Evolutionary conservation across 148 eudicot species (phyloP).

Genomic region (Rhododendron ferrugineum): DNA sequence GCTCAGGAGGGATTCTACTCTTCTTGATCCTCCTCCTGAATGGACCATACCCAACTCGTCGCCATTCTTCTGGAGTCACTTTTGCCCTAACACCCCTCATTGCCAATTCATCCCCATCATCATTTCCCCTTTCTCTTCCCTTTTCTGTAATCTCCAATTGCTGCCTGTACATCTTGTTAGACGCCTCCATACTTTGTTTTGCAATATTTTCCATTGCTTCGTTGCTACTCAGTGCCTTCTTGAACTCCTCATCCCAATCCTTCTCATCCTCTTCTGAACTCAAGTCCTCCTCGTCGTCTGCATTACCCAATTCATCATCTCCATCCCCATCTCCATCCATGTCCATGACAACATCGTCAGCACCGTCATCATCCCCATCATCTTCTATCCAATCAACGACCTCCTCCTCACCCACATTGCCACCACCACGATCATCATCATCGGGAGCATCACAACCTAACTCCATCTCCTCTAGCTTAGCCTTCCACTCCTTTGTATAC

Average conservation of each 20-base stretch:
- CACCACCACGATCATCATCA: constrained; percentile 32
- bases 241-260: constrained; percentile 76
- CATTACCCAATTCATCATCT: constrained; percentile 24
- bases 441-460: constrained; percentile 97
- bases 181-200: constrained; percentile 35
- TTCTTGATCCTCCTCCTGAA: constrained; percentile 61
- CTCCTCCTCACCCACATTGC: constrained; percentile 28
- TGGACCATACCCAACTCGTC: constrained; percentile 54
- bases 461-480: constrained; percentile 88
- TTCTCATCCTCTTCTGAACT: constrained; percentile 54
- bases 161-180: constrained; percentile 40
- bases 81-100: constrained; percentile 54
- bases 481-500: constrained; percentile 95
- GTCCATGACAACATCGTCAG: constrained; percentile 21
- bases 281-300: constrained; percentile 41
- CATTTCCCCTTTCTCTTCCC: constrained; percentile 13
- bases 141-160: constrained; percentile 37
- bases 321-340: constrained; percentile 3
- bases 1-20: constrained; percentile 81
- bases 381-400: constrained; percentile 78
- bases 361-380: constrained; percentile 29
- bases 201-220: constrained; percentile 77
- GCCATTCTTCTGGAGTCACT: constrained; percentile 72
- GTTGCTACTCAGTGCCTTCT: constrained; percentile 65
- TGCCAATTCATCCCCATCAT: constrained; percentile 43